Base-by-base conservation (phyloP, 2,329 filamentous ascomycete genomes). In the Curvularia sp. region DNA sequence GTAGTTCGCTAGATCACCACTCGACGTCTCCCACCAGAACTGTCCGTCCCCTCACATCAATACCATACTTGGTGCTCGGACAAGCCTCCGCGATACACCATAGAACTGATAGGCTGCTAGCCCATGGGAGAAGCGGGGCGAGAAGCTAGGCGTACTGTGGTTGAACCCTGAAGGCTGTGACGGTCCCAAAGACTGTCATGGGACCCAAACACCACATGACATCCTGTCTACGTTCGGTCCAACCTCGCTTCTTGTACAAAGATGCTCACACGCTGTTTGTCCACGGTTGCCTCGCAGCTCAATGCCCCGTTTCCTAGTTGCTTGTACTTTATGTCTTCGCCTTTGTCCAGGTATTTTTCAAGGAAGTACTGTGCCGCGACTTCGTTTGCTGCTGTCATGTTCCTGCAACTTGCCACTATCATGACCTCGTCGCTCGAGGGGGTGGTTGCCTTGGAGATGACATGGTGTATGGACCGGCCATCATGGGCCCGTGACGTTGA, bases 341-440 rank as follows among this genome's bases (percentile, higher is more conserved):
- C 35, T 20, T 50, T 53, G 39, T 18, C 52, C 20, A 55, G 22
- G 13, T 46, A 55, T 4, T 55, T 49, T 18, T 58, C 52, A 13
- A 58, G 49, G 26, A 58, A 58, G 33, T 55, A 55, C 41, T 49
- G 41, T 41, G 56, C 56, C 9, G 56, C 52, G n/a, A 58, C 30
- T 22, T 58, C 52, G 4, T 58, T 58, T 9, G 56, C 56, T 41
- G 39, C 41, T 39, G 46, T 38, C 46, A 58, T 46, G 12, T 30
- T 58, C 13, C 20, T 22, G 39, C 52, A 47, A n/a, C 31, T 41
- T 3, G 46, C 47, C 18, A 55, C 46, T 9, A 50, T 41, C 20
- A 41, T 42, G 18, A 31, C 44, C 24, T 55, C 56, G 15, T 55
- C 56, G 13, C 47, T 38, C 18, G 47, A 30, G 5, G 55, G 44